These are phyloP conservation scores for Candida boleticola DNA, from an alignment of 805 yeast species.

Conservation along the genomic window DNA sequence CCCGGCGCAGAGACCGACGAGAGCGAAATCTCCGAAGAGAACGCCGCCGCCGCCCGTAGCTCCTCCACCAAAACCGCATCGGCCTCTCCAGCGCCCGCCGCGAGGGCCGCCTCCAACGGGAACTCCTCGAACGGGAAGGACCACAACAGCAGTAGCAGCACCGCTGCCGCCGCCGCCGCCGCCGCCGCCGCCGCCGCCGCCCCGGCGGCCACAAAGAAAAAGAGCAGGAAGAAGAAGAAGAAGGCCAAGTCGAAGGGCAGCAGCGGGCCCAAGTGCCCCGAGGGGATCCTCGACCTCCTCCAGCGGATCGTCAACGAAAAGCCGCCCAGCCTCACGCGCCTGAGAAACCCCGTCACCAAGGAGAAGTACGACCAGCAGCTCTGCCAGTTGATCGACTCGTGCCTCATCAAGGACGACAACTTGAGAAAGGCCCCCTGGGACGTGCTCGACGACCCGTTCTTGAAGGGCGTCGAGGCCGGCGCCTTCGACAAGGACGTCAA, in stretches of 20 bases:
- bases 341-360: constrained; percentile 28
- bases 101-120: neutral
- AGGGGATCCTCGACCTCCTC: constrained; percentile 84
- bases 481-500: constrained; percentile 35
- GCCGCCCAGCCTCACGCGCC: constrained; percentile 63
- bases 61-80: too few species aligned
- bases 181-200: neutral
- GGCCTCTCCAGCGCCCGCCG: too few species aligned
- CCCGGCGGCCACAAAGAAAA: neutral
- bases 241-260: neutral
- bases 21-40: neutral
- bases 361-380: constrained; percentile 44
- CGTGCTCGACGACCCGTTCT: constrained; percentile 41
- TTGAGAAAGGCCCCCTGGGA: constrained; percentile 74
- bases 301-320: constrained; percentile 93
- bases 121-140: too few species aligned
- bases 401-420: constrained; percentile 67
- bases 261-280: constrained; percentile 45
- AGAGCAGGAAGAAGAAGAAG: neutral
- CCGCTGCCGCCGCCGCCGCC: neutral
- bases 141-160: too few species aligned
- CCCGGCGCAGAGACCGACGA: neutral
- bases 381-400: constrained; percentile 67
- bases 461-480: constrained; percentile 30
- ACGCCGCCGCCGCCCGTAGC: neutral